These are phyloP conservation scores for Diaporthe longicolla DNA, from an alignment of 2,329 filamentous ascomycete genomes.

Conservation along the genomic window DNA sequence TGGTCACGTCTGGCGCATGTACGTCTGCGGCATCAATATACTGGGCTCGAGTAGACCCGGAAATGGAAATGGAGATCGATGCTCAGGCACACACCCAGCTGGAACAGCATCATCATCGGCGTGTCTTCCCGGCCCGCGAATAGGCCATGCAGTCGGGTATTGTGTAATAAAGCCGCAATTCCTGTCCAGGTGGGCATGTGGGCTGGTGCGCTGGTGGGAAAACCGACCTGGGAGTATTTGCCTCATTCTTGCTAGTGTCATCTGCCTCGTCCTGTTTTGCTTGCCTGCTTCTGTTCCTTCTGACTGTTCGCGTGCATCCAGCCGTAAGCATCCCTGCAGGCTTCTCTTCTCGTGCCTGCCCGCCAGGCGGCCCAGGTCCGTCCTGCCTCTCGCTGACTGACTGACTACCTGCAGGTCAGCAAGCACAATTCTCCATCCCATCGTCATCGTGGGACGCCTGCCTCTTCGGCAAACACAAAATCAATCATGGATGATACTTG, in stretches of 20 bases:
- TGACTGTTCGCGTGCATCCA: constrained; percentile 16
- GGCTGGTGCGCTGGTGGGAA: too few relatives aligned
- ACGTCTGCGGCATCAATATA: background rate
- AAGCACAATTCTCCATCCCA: constrained; percentile 8
- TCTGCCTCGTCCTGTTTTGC: constrained; percentile 23
- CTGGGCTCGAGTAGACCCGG: background rate
- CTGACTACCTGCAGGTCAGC: constrained; percentile 16
- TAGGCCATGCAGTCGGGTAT: background rate
- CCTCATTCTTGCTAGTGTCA: constrained; percentile 27
- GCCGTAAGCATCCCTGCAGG: constrained; percentile 7
- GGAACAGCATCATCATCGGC: background rate
- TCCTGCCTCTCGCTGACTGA: constrained; percentile 18
- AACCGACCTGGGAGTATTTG: background rate
- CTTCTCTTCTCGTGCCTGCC: background rate
- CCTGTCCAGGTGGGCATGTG: background rate
- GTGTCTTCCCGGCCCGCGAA: background rate
- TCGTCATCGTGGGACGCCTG: background rate
- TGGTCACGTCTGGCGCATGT: background rate
- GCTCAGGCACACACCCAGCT: background rate
- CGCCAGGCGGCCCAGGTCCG: background rate
- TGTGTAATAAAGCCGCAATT: background rate
- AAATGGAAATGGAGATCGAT: background rate
- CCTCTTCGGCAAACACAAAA: background rate
- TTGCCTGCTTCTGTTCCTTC: constrained; percentile 27
- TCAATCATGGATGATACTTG: background rate